These are phyloP conservation scores for Agrostemma githago DNA, from an alignment of 148 eudicot genomes.

Conservation along the genomic window DNA sequence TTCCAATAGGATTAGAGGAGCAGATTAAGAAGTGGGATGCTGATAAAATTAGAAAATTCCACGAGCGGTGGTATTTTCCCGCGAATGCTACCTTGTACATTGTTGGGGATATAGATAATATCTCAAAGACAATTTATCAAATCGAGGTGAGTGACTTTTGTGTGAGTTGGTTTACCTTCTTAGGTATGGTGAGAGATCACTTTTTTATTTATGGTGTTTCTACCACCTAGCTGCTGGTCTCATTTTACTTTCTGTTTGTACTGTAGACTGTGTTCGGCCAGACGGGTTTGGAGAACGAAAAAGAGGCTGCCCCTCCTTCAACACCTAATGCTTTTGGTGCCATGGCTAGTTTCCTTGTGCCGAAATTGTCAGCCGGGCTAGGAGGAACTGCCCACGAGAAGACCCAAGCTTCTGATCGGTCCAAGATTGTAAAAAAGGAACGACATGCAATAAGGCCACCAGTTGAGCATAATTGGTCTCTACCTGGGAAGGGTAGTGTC, in stretches of 20 bases:
- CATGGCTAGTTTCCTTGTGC: conserved; percentile 94
- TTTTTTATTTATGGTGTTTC: not conserved
- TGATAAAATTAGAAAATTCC: conserved; percentile 90
- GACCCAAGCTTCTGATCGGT: conserved; percentile 49
- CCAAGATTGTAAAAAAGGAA: conserved; percentile 58
- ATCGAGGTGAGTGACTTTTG: conserved; percentile 67
- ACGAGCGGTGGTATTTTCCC: conserved; percentile 98
- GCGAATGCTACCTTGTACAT: conserved; percentile 94
- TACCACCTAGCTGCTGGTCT: conserved; percentile 4
- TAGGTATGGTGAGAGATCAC: not conserved
- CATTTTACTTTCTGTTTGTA: conserved; percentile 7
- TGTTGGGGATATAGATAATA: conserved; percentile 90
- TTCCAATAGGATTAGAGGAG: conserved; percentile 97
- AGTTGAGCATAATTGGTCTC: conserved; percentile 90
- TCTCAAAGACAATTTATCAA: conserved; percentile 69
- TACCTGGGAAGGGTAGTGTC: conserved; percentile 46
- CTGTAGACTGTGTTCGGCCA: conserved; percentile 80
- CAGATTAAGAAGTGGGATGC: conserved; percentile 99
- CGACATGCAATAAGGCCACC: conserved; percentile 97
- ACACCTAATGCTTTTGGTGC: conserved; percentile 87
- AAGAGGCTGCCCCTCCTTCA: conserved; percentile 45
- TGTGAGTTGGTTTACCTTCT: conserved; percentile 2
- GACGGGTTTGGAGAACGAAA: conserved; percentile 57
- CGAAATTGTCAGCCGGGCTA: conserved; percentile 79
- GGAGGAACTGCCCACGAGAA: conserved; percentile 65